A percentile compares a stretch with the other conserved stretches of the same genome.
Conservation (phyloP, 805 yeast genomes). For the Schwanniomyces vanrijiae region DNA sequence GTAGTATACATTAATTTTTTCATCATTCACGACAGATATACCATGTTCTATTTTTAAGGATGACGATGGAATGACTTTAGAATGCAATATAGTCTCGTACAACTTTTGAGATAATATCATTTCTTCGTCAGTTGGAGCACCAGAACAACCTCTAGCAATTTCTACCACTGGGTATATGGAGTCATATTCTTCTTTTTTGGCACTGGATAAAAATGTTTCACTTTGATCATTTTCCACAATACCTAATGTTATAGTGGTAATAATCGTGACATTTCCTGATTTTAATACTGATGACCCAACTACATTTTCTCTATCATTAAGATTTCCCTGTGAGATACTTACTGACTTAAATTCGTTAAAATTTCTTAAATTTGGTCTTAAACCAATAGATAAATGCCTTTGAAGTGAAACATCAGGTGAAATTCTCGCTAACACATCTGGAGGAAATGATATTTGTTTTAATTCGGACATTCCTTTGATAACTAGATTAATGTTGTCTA, state of each 20-base stretch:
- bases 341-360: constrained; percentile 72
- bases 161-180: constrained; percentile 73
- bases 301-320: constrained; percentile 34
- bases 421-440: constrained; percentile 77
- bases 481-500: background rate
- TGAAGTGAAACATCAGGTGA: constrained; percentile 84
- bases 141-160: constrained; percentile 69
- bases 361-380: constrained; percentile 73
- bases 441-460: constrained; percentile 60
- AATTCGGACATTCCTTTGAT: constrained; percentile 9
- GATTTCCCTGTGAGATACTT: constrained; percentile 36
- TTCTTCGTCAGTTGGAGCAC: constrained; percentile 86
- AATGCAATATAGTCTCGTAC: constrained; percentile 58
- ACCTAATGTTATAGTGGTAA: constrained; percentile 71
- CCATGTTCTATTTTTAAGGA: constrained; percentile 22
- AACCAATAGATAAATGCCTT: constrained; percentile 70
- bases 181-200: constrained; percentile 17
- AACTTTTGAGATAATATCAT: constrained; percentile 68
- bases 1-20: constrained; percentile 18
- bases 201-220: constrained; percentile 20
- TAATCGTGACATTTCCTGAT: constrained; percentile 70
- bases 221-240: constrained; percentile 48
- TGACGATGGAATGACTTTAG: constrained; percentile 48
- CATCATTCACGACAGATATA: constrained; percentile 17
- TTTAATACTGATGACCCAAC: constrained; percentile 71